A percentile compares a stretch with the other conserved stretches of the same genome.
phyloP scores from a whole-genome alignment of 1,139 yeast genomes.

The Yamadazyma buinensis region DNA sequence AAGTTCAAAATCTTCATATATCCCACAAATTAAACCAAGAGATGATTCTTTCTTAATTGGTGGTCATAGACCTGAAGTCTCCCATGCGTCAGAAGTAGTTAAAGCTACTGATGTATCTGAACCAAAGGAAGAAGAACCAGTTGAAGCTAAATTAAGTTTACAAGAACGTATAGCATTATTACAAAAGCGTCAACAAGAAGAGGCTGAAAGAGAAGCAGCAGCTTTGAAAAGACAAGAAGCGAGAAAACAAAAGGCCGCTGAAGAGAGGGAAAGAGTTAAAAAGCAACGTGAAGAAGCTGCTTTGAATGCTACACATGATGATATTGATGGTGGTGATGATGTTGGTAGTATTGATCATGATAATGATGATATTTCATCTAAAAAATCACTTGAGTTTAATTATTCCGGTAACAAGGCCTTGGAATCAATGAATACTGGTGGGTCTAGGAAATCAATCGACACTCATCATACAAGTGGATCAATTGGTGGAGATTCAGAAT shows the following conservation, averaged over 20 bases:
- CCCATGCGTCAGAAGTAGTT: constrained; percentile 21
- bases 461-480: constrained; percentile 11
- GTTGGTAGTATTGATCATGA: constrained; percentile 1
- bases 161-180: constrained; percentile 83
- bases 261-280: constrained; percentile 24
- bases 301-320: constrained; percentile 9
- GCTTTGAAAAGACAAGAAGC: constrained; percentile 55
- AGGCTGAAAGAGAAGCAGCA: constrained; percentile 71
- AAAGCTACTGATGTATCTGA: constrained; percentile 14
- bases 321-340: constrained; percentile 6
- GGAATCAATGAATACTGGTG: constrained; percentile 3
- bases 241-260: constrained; percentile 43
- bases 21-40: constrained; percentile 42
- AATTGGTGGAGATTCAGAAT: constrained; percentile 2
- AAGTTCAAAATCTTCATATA: constrained; percentile 40
- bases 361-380: constrained; percentile 4
- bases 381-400: constrained; percentile 5
- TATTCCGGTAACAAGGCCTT: constrained; percentile 9
- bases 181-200: constrained; percentile 79
- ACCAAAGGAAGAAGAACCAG: constrained; percentile 39
- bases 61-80: constrained; percentile 24
- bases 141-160: constrained; percentile 56
- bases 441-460: constrained; percentile 2
- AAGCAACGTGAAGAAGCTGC: constrained; percentile 11
- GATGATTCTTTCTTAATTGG: constrained; percentile 34